These are phyloP conservation scores for Cladophialophora bantiana DNA, from an alignment of 2,329 filamentous ascomycete genomes.

Conservation along the genomic window DNA sequence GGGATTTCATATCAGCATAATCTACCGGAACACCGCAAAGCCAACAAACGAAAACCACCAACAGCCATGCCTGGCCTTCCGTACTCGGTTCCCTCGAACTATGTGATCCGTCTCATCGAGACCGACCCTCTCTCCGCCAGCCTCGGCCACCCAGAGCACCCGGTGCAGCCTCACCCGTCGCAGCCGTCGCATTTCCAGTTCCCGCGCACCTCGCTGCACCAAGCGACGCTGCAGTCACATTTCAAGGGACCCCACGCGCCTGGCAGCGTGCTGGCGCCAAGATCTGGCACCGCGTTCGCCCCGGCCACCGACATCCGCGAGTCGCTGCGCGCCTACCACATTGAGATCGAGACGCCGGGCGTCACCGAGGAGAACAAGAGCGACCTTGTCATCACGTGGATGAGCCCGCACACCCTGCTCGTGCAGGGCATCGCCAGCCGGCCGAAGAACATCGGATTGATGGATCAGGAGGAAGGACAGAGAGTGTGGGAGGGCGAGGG, in stretches of 20 bases:
- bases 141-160: slow-evolving; percentile 1
- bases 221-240: slow-evolving; percentile 31
- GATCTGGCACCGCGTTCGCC: slow-evolving; percentile 18
- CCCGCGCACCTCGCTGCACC: slow-evolving; percentile 33
- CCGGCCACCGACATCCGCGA: slow-evolving; percentile 36
- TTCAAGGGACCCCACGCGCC: slow-evolving; percentile 35
- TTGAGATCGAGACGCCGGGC: slow-evolving; percentile 35
- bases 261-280: slow-evolving; percentile 25
- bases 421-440: slow-evolving; percentile 31
- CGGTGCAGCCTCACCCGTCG: slow-evolving; percentile 31
- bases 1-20: neutral
- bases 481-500: slow-evolving; percentile 34
- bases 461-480: slow-evolving; percentile 26
- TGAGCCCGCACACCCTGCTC: slow-evolving; percentile 34
- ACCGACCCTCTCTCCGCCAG: slow-evolving; percentile 16
- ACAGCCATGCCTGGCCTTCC: slow-evolving; percentile 29
- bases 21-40: neutral
- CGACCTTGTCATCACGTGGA: slow-evolving; percentile 33
- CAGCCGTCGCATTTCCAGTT: slow-evolving; percentile 36
- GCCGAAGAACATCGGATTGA: slow-evolving; percentile 31
- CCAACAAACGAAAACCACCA: neutral
- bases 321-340: slow-evolving; percentile 32
- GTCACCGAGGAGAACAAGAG: slow-evolving; percentile 34
- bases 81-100: slow-evolving; percentile 35
- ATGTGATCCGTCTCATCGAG: slow-evolving; percentile 34